Percentiles rank a stretch among this genome's conserved stretches.
Evolutionary conservation across 1,139 yeast species (phyloP).

Genomic region (Candida sojae): DNA sequence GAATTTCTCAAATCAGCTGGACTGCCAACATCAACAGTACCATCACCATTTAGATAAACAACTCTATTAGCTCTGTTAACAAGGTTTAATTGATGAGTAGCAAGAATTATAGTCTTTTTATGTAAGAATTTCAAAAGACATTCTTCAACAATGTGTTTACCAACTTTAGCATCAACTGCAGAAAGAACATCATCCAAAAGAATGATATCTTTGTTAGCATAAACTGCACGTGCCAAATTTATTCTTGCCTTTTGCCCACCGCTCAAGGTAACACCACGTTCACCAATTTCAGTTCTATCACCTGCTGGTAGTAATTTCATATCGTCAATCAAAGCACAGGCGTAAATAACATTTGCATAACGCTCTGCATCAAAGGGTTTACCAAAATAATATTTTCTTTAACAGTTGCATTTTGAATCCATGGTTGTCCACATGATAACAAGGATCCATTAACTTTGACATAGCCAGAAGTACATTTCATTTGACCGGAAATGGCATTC

Average conservation of each 20-base stretch:
- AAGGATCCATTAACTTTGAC: conserved; percentile 28
- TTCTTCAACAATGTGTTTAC: conserved; percentile 36
- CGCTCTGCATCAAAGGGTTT: conserved; percentile 27
- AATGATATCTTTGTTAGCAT: conserved; percentile 32
- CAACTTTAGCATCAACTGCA: conserved; percentile 45
- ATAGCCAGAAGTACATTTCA: conserved; percentile 31
- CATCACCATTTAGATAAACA: conserved; percentile 35
- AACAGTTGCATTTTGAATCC: conserved; percentile 51
- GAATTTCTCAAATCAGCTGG: conserved; percentile 25
- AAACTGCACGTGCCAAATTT: conserved; percentile 44
- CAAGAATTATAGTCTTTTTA: conserved; percentile 34
- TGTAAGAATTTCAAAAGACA: conserved; percentile 33
- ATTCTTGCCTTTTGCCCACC: conserved; percentile 49
- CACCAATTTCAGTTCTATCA: conserved; percentile 44
- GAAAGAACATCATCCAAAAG: conserved; percentile 45
- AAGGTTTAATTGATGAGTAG: conserved; percentile 40
- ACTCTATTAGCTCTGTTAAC: conserved; percentile 34
- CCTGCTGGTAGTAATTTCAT: conserved; percentile 33
- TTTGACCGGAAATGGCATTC: conserved; percentile 39
- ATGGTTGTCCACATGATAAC: conserved; percentile 37
- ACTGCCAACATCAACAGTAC: conserved; percentile 35
- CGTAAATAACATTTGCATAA: conserved; percentile 31
- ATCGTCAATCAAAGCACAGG: conserved; percentile 46
- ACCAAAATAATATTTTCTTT: conserved; percentile 43
- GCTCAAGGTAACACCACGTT: conserved; percentile 43